Conservation (phyloP, 2,329 filamentous ascomycete genomes). For the Penicillium sp. region DNA sequence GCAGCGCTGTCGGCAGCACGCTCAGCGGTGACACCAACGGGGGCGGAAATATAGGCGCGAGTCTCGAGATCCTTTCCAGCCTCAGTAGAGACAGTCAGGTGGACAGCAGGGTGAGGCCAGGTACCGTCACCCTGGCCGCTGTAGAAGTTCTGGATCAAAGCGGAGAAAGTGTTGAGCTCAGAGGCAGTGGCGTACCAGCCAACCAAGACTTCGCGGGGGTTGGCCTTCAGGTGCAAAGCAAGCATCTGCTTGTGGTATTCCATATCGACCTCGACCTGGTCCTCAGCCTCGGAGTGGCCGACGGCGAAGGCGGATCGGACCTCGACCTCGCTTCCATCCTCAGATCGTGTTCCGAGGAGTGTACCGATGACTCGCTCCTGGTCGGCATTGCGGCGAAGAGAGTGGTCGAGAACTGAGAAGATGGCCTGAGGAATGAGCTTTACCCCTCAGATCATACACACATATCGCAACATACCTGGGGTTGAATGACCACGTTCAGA, state of each 20-base stretch:
- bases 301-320: constrained; percentile 96
- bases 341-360: constrained; percentile 80
- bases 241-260: constrained; percentile 99
- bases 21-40: constrained; percentile 89
- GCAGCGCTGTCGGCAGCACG: constrained; percentile 90
- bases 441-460: constrained; percentile 3
- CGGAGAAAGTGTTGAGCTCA: constrained; percentile 96
- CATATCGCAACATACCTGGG: constrained; percentile 58
- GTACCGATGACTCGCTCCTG: constrained; percentile 95
- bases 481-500: constrained; percentile 87
- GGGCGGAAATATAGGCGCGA: constrained; percentile 87
- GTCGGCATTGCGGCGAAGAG: constrained; percentile 79
- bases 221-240: constrained; percentile 81
- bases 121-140: constrained; percentile 92
- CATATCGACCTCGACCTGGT: constrained; percentile 98
- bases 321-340: constrained; percentile 94
- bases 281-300: constrained; percentile 93
- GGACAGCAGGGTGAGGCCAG: constrained; percentile 92
- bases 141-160: constrained; percentile 99
- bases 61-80: constrained; percentile 82
- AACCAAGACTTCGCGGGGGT: constrained; percentile 85
- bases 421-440: constrained; percentile 43
- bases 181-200: constrained; percentile 97
- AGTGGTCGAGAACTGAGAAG: constrained; percentile 73
- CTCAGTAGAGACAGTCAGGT: constrained; percentile 86